Conservation (phyloP, 2,329 filamentous ascomycete genomes). For the Aspergillus fijiensis region DNA sequence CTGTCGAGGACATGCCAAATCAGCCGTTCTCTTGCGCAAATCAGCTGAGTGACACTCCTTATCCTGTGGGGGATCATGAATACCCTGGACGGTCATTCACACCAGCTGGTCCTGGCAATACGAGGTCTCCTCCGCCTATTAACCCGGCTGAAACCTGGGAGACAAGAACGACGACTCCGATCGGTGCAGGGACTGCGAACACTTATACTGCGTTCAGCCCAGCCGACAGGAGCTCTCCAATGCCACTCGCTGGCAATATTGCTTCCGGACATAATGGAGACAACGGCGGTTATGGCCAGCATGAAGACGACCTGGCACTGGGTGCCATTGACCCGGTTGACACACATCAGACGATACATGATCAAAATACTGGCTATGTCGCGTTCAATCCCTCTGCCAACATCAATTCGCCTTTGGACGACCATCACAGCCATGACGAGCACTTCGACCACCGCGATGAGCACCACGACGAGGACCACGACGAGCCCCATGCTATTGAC, state of each 20-base stretch:
- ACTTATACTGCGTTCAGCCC: conserved; percentile 1
- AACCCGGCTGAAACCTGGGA: conserved; percentile 18
- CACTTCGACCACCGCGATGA: not conserved
- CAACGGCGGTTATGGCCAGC: not conserved
- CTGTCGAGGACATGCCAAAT: conserved; percentile 10
- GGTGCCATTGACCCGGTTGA: not conserved
- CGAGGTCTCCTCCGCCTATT: conserved; percentile 15
- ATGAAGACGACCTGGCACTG: not conserved
- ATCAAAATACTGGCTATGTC: conserved; percentile 14
- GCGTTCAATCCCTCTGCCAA: conserved; percentile 23
- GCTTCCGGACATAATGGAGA: not conserved
- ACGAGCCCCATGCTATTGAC: not conserved
- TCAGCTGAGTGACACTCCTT: conserved; percentile 9
- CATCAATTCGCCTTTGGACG: not conserved
- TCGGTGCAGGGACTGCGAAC: not conserved
- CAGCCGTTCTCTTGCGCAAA: conserved; percentile 11
- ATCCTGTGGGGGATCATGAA: conserved; percentile 11
- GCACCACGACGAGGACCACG: not conserved
- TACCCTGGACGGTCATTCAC: conserved; percentile 20
- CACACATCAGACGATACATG: not conserved
- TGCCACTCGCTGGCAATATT: not conserved
- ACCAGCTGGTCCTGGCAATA: conserved; percentile 10
- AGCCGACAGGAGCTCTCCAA: not conserved
- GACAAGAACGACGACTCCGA: conserved; percentile 20
- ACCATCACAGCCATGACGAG: not conserved